phyloP scores from a whole-genome alignment of 2,329 filamentous ascomycete species.

The Penicillium sp. region DNA sequence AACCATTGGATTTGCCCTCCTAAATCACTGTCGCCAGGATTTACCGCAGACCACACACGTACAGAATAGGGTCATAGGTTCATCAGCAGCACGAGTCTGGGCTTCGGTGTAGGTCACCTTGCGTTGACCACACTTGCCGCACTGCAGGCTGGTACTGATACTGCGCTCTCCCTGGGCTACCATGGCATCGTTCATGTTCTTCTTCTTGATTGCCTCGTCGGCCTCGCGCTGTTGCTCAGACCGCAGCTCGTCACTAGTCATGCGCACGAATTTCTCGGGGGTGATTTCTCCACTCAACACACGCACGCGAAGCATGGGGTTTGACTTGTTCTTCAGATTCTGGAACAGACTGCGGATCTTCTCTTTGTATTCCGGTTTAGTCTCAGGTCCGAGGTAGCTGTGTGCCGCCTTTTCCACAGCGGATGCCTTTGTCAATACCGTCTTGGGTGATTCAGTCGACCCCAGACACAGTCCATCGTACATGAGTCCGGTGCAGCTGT shows the following conservation, averaged over 20 bases:
- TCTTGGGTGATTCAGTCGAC: slow-evolving; percentile 58
- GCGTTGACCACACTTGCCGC: slow-evolving; percentile 87
- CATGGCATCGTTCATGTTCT: slow-evolving; percentile 98
- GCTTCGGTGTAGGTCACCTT: slow-evolving; percentile 96
- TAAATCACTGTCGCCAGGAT: slow-evolving; percentile 45
- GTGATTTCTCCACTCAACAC: slow-evolving; percentile 74
- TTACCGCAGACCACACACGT: slow-evolving; percentile 51
- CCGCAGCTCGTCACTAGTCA: slow-evolving; percentile 90
- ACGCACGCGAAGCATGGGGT: slow-evolving; percentile 71
- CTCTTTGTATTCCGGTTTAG: slow-evolving; percentile 70
- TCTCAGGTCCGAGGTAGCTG: slow-evolving; percentile 68
- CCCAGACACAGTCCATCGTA: slow-evolving; percentile 88
- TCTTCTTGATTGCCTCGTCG: slow-evolving; percentile 75
- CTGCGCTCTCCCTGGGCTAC: slow-evolving; percentile 89
- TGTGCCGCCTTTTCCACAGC: slow-evolving; percentile 78
- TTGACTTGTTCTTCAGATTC: slow-evolving; percentile 92
- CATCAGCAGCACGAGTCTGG: slow-evolving; percentile 92
- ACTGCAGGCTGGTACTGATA: slow-evolving; percentile 83
- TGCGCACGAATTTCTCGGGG: slow-evolving; percentile 73
- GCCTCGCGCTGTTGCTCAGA: slow-evolving; percentile 75
- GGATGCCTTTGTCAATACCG: slow-evolving; percentile 65
- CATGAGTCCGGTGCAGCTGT: slow-evolving; percentile 85
- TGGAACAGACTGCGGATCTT: slow-evolving; percentile 93
- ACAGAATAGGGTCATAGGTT: slow-evolving; percentile 64
- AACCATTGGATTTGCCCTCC: background rate